phyloP scores from a whole-genome alignment of 192 early-diverging fungal genomes.

The Rhizophagus clarus region DNA sequence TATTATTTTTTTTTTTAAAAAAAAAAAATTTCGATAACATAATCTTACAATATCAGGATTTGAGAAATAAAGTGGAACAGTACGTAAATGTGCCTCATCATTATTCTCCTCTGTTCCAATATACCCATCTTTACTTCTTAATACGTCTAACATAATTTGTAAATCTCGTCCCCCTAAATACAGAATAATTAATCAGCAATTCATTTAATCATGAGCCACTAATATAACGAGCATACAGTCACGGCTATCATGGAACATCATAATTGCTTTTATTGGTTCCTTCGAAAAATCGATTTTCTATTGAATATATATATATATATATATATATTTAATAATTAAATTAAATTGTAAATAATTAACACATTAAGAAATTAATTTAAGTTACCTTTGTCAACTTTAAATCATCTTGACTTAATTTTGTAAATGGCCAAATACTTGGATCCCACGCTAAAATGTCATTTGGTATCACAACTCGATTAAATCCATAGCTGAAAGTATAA shows the following conservation, averaged over 20 bases:
- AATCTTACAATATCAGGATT: constrained; percentile 60
- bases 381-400: constrained; percentile 30
- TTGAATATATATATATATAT: constrained; percentile 8
- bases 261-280: constrained; percentile 64
- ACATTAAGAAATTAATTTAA: background rate
- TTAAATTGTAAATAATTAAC: background rate
- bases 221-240: constrained; percentile 55
- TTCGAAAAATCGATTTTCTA: constrained; percentile 45
- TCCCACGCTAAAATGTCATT: constrained; percentile 69
- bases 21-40: constrained; percentile 19
- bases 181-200: background rate
- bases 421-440: constrained; percentile 70
- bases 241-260: constrained; percentile 86
- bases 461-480: constrained; percentile 65
- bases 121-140: constrained; percentile 59
- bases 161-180: constrained; percentile 76
- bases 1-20: background rate
- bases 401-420: constrained; percentile 32
- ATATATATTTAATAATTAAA: background rate
- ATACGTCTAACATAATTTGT: constrained; percentile 76
- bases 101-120: constrained; percentile 49
- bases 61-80: constrained; percentile 78
- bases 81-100: constrained; percentile 43
- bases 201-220: background rate
- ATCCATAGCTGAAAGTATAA: constrained; percentile 59